Evolutionary conservation across 116 monocot species (phyloP).

Genomic region (Dioscorea cayenensis): DNA sequence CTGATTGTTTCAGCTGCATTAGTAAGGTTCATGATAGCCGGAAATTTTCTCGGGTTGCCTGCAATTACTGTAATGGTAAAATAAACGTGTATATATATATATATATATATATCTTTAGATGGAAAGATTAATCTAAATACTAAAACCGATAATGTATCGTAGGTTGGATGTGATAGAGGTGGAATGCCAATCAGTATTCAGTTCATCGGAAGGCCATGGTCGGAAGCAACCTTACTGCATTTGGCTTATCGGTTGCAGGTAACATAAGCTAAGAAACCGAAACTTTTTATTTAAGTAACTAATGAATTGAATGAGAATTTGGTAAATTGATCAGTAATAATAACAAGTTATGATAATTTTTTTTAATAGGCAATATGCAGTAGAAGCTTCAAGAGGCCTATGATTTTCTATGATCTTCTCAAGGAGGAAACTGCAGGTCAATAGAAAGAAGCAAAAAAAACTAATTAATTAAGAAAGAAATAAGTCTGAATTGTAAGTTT

Average conservation of each 20-base stretch:
- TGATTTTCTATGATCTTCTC: slow-evolving; percentile 74
- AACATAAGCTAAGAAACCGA: not conserved
- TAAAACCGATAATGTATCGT: not conserved
- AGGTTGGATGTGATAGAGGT: slow-evolving; percentile 73
- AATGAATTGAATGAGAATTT: too few relatives aligned
- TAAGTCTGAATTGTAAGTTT: not conserved
- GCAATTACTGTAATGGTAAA: slow-evolving; percentile 70
- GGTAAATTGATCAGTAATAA: not conserved
- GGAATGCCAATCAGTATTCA: slow-evolving; percentile 84
- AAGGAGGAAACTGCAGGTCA: slow-evolving; percentile 13
- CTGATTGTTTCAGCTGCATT: slow-evolving; percentile 59
- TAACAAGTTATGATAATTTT: not conserved
- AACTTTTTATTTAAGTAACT: too few relatives aligned
- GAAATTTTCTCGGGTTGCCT: slow-evolving; percentile 90
- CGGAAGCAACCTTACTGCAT: slow-evolving; percentile 85
- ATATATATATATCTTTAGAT: too few relatives aligned
- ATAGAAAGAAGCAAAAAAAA: not conserved
- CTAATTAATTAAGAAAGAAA: not conserved
- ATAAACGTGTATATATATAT: not conserved
- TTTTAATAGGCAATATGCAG: slow-evolving; percentile 42
- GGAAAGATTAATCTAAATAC: not conserved
- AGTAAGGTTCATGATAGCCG: slow-evolving; percentile 77
- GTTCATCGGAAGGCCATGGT: slow-evolving; percentile 88
- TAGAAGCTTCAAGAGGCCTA: slow-evolving; percentile 55
- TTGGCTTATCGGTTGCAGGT: slow-evolving; percentile 84